Evolutionary conservation across 1,139 yeast genomes (phyloP), one percentile per base, ranked within the genome.

Genomic region (Nadsonia starkeyi-henricii): DNA sequence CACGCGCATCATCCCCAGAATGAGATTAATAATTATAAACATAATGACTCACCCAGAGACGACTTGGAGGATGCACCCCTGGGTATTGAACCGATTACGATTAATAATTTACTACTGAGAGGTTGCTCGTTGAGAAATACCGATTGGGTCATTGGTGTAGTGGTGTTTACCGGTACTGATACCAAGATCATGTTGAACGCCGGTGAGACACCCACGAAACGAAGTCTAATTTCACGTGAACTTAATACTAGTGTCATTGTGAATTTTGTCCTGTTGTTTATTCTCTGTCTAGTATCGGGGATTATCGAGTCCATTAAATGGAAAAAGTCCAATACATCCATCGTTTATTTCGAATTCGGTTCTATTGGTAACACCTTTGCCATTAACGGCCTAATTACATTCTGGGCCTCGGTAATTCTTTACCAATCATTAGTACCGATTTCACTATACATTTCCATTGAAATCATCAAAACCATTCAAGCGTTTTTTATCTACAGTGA

Each of bases 91-190:
- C 80, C 95, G 2, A 74, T 86, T 20, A 79, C 78, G 26, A 79
- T 83, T 57, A 82, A 83, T 56, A 88, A 88, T 62, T 70, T 89
- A 57, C 68, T 91, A 51, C 72, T 93, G 44, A 79, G 98, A 72
- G 98, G 98, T 21, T 84, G 93, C 57, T 77, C 88, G 3, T 71
- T 91, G 46, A 75, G 96, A 68, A 91, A 89, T 63, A 88, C 96
- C 0, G 83, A 81, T 58, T 89, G 96, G 96, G 88, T 78, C n/a
- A 79, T 89, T 66, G 96, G 97, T 48, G 68, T 86, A 45, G 96
- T 85, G 23, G 74, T 85, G 13, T 91, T 85, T 65, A 91, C 98
- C 9, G 98, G 98, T 58, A 71, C 73, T 46, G 97, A 91, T 60
- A 77, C 96, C 12, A 91, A 91, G 65, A 88, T 91, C 55, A 86